Evolutionary conservation across 805 yeast species (phyloP).

Genomic region (Yamadazyma olivae): DNA sequence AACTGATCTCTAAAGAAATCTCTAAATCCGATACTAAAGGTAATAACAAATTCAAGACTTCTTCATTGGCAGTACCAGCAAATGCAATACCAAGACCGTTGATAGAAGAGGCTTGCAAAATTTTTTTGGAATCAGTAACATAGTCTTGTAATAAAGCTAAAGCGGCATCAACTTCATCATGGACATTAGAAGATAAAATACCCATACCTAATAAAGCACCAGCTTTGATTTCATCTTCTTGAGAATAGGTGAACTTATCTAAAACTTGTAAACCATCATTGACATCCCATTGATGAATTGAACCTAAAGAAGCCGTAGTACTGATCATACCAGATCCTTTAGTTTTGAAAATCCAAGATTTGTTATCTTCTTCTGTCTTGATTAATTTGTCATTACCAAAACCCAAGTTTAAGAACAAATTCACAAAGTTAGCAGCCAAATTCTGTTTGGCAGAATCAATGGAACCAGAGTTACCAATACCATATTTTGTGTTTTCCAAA

Average conservation of each 20-base stretch:
- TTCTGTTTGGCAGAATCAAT: constrained; percentile 92
- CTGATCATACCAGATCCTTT: constrained; percentile 89
- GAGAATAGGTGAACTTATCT: constrained; percentile 83
- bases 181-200: constrained; percentile 85
- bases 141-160: constrained; percentile 82
- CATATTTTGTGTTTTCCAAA: constrained; percentile 66
- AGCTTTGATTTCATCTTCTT: constrained; percentile 85
- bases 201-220: constrained; percentile 98
- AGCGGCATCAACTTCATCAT: constrained; percentile 94
- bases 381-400: constrained; percentile 82
- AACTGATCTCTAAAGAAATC: constrained; percentile 71
- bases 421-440: constrained; percentile 91
- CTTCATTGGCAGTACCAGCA: constrained; percentile 90
- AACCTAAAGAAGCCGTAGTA: constrained; percentile 88
- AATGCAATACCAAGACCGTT: constrained; percentile 92
- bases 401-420: constrained; percentile 87
- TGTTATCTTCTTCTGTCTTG: constrained; percentile 67
- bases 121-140: constrained; percentile 59
- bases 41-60: constrained; percentile 68
- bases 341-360: constrained; percentile 87
- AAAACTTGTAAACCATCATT: constrained; percentile 85
- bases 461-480: constrained; percentile 53
- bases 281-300: constrained; percentile 87
- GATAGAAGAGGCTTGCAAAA: constrained; percentile 76
- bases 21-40: constrained; percentile 82